Conservation (phyloP, 83 land plant species). For the Thuja plicata region DNA sequence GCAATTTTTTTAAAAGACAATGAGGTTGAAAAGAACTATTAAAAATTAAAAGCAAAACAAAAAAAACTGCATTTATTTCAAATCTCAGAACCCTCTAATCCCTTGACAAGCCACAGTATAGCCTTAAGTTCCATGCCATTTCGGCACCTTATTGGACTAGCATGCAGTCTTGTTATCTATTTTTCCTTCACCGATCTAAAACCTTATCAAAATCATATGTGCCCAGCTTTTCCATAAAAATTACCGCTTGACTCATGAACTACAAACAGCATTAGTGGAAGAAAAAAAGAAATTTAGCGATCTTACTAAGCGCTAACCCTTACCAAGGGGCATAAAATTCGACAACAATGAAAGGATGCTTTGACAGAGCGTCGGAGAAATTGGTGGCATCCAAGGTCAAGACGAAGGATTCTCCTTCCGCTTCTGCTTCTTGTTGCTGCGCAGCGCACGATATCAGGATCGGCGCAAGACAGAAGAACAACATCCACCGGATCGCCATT, state of each 20-base stretch:
- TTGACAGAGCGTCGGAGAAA: slow-evolving; percentile 47
- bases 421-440: neutral
- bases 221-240: too few species aligned
- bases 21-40: too few species aligned
- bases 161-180: neutral
- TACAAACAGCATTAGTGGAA: neutral
- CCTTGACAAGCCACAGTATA: neutral
- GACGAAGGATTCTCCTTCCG: slow-evolving; percentile 22
- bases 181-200: neutral
- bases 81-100: neutral
- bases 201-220: neutral
- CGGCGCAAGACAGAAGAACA: neutral
- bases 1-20: too few species aligned
- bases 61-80: neutral
- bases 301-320: neutral
- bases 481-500: slow-evolving; percentile 3
- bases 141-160: neutral
- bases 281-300: neutral
- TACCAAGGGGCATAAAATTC: slow-evolving; percentile 97
- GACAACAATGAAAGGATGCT: slow-evolving; percentile 77
- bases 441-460: neutral
- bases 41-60: too few species aligned
- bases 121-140: too few species aligned
- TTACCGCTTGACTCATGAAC: neutral
- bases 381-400: slow-evolving; percentile 67